Conservation (phyloP, 2,329 filamentous ascomycete genomes). For the Exophiala oligosperma region DNA sequence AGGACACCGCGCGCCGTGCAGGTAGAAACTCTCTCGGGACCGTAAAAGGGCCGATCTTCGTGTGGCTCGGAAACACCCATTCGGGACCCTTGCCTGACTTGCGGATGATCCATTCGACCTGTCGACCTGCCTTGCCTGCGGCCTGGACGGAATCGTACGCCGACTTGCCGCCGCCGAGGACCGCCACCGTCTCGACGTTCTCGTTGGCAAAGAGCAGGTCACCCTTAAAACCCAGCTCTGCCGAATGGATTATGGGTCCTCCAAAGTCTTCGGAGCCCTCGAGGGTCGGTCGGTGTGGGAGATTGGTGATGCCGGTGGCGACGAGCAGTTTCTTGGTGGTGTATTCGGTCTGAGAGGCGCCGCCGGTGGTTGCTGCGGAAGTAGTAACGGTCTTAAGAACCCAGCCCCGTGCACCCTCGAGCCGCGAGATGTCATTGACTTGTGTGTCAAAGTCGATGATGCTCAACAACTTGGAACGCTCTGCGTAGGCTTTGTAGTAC, state of each 20-base stretch:
- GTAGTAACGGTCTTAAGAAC: constrained; percentile 33
- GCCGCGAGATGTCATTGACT: constrained; percentile 51
- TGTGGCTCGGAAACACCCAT: constrained; percentile 35
- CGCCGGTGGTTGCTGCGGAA: background rate
- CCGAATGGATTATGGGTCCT: constrained; percentile 52
- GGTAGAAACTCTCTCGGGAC: constrained; percentile 68
- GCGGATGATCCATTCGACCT: constrained; percentile 47
- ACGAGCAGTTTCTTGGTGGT: constrained; percentile 51
- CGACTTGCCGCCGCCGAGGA: constrained; percentile 65
- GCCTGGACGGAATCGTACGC: constrained; percentile 66
- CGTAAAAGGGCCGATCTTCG: constrained; percentile 53
- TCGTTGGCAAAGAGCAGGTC: constrained; percentile 42
- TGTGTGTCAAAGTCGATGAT: constrained; percentile 54
- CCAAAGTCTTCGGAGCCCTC: constrained; percentile 49
- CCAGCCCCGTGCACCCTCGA: constrained; percentile 45
- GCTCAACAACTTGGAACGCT: constrained; percentile 52
- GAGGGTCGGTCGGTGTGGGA: constrained; percentile 50
- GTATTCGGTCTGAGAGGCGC: constrained; percentile 19
- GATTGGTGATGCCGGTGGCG: constrained; percentile 57
- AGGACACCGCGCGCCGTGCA: constrained; percentile 66
- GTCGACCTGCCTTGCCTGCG: constrained; percentile 56
- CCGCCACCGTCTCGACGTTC: constrained; percentile 47
- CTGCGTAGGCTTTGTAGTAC: constrained; percentile 59
- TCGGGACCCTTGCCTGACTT: constrained; percentile 42
- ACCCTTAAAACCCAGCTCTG: constrained; percentile 46